A percentile compares a stretch with the other conserved stretches of the same genome.
Conservation (phyloP, 225 moss, liverwort and hornwort species). For the Lunularia cruciata region DNA sequence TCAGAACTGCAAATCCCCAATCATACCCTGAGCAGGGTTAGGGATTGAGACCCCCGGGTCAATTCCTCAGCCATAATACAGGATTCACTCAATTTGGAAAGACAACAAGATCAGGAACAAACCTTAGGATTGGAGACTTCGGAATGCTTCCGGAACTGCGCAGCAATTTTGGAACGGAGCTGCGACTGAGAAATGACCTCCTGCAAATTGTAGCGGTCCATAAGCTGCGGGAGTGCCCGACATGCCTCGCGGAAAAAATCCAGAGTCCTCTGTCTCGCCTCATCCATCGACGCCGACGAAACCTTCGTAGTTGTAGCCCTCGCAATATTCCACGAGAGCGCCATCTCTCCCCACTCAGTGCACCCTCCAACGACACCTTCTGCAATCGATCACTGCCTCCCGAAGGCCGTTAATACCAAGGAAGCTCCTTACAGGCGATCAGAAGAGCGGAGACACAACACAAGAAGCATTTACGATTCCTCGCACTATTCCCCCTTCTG, state of each 20-base stretch:
- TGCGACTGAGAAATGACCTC: constrained; percentile 67
- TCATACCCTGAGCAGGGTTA: background rate
- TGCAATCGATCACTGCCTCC: background rate
- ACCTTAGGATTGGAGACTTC: constrained; percentile 86
- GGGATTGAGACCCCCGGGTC: background rate
- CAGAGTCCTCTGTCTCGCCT: constrained; percentile 63
- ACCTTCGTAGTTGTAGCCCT: constrained; percentile 46
- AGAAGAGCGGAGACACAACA: too few species aligned
- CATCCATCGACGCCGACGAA: constrained; percentile 64
- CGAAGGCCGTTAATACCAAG: too few species aligned
- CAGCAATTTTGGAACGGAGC: constrained; percentile 52
- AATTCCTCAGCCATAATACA: too few species aligned
- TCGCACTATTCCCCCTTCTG: too few species aligned
- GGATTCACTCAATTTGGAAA: too few species aligned
- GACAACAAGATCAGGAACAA: background rate
- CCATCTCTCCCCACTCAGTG: constrained; percentile 40
- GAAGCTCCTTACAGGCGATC: too few species aligned
- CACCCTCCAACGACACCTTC: background rate
- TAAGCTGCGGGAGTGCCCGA: constrained; percentile 71
- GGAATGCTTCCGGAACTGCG: constrained; percentile 72
- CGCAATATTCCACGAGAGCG: constrained; percentile 56
- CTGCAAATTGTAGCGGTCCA: constrained; percentile 78
- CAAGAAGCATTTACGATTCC: too few species aligned
- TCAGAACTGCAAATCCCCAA: background rate
- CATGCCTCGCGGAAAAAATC: constrained; percentile 79